phyloP scores from a whole-genome alignment of 2,329 filamentous ascomycete species.

The Aspergillus pseudoterreus region DNA sequence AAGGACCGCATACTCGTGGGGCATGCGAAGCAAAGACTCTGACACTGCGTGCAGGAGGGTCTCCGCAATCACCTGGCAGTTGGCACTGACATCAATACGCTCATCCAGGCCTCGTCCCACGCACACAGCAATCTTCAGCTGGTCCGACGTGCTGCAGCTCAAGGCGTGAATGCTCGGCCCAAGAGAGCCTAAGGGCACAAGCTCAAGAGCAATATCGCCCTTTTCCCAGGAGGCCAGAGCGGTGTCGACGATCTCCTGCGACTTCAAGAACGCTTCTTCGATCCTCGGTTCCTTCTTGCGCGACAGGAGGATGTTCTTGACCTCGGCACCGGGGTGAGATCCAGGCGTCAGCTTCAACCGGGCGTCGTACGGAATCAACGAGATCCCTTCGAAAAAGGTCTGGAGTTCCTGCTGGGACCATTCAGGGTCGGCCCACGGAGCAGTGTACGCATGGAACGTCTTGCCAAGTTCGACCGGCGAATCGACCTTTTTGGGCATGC shows the following conservation, averaged over 20 bases:
- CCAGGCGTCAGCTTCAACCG: slow-evolving; percentile 40
- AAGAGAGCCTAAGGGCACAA: slow-evolving; percentile 31
- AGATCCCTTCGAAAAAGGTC: slow-evolving; percentile 43
- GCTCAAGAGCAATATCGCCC: slow-evolving; percentile 29
- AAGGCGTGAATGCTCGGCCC: slow-evolving; percentile 34
- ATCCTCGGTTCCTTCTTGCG: slow-evolving; percentile 33
- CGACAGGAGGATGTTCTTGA: slow-evolving; percentile 40
- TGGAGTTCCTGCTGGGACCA: slow-evolving; percentile 52
- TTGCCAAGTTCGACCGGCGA: slow-evolving; percentile 30
- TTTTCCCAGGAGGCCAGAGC: slow-evolving; percentile 33
- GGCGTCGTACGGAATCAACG: slow-evolving; percentile 39
- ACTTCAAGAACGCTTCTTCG: slow-evolving; percentile 45
- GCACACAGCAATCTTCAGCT: slow-evolving; percentile 30
- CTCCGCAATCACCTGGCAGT: slow-evolving; percentile 38
- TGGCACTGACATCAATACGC: slow-evolving; percentile 30
- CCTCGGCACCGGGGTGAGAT: slow-evolving; percentile 43
- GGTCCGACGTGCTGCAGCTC: slow-evolving; percentile 25
- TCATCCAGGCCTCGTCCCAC: slow-evolving; percentile 28
- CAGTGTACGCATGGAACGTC: slow-evolving; percentile 44
- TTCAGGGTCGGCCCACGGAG: slow-evolving; percentile 41
- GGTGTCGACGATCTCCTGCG: slow-evolving; percentile 29
- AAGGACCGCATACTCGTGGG: slow-evolving; percentile 35
- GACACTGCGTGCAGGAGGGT: slow-evolving; percentile 36
- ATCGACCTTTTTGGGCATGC: slow-evolving; percentile 41
- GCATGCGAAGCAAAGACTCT: slow-evolving; percentile 31